Evolutionary conservation across 2,329 filamentous ascomycete species (phyloP), one percentile per base, ranked within the genome.

Genomic region (Colletotrichum sp.): DNA sequence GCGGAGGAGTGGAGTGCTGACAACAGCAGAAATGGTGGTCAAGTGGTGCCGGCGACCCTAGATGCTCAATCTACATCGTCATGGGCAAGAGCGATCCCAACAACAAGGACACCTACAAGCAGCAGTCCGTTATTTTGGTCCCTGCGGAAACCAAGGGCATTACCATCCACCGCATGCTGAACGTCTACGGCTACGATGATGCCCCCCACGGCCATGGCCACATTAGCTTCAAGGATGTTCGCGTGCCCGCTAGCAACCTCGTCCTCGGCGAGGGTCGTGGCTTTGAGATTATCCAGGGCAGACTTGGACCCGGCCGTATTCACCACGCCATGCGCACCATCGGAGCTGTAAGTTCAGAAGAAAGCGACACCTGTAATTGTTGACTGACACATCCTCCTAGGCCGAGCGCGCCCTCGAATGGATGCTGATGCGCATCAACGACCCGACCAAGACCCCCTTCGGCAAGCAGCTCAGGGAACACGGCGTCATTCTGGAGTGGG

Each of bases 141-240:
- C 95, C 96, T 3, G 92, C 94, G 21, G 89, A 91, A 78, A 93
- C 94, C 2, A 94, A 94, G 24, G 97, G 97, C 73, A 94, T 99
- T 82, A 98, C 93, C n/a, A 93, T 99, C 80, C 92, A 98, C 86
- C 93, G 97, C 80, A 98, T 98, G 95, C 89, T 99, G 71, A 94
- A 90, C 67, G 96, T 99, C 78, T 98, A 98, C 85, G 97, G 97
- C 74, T 99, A 96, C 86, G 97, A 99, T 84, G 97, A 99, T 81
- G 97, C 97, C n/a, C 97, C 97, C 4, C 97, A 99, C 85, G 97
- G 97, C 72, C 97, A 99, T 87, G 97, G 96, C 60, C 96, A 99
- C 85, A 92, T 99, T 82, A 91, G 89, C 43, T 99, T 99, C 87
- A 90, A 93, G 75, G 94, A 99, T 83, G 97, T 99, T 77, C 94